Conservation (phyloP, 805 yeast species). For the Suhomyces xylopsoci region DNA sequence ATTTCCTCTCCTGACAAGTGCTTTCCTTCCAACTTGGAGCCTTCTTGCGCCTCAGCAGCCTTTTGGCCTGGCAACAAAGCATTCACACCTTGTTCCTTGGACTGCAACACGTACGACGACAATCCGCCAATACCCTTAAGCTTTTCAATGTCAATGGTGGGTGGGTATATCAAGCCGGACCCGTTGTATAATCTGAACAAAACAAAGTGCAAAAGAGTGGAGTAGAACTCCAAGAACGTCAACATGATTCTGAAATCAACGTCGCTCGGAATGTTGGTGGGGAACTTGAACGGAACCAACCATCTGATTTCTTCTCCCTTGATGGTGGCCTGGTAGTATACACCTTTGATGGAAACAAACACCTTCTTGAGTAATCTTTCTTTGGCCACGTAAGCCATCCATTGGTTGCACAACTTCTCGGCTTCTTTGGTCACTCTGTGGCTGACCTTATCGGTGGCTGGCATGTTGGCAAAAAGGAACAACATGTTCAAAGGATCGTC, state of each 20-base stretch:
- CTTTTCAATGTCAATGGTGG: conserved; percentile 68
- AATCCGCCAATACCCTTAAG: conserved; percentile 89
- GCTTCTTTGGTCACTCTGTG: conserved; percentile 86
- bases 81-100: conserved; percentile 31
- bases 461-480: conserved; percentile 90
- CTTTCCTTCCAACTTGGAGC: conserved; percentile 27
- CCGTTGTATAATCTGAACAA: conserved; percentile 84
- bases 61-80: conserved; percentile 37
- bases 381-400: conserved; percentile 90
- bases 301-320: conserved; percentile 92
- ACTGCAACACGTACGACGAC: conserved; percentile 74
- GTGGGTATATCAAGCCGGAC: conserved; percentile 85
- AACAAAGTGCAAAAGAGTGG: conserved; percentile 86
- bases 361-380: conserved; percentile 82
- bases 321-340: conserved; percentile 86
- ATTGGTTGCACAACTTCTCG: conserved; percentile 80
- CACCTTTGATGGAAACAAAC: conserved; percentile 95
- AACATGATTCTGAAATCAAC: conserved; percentile 96
- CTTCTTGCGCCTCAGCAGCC: conserved; percentile 14
- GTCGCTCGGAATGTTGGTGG: conserved; percentile 91
- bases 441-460: conserved; percentile 82
- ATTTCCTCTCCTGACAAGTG: conserved; percentile 41
- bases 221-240: conserved; percentile 93
- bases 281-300: conserved; percentile 96
- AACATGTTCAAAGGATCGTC: conserved; percentile 96